Conservation (phyloP, 352 stramenopile species). For the Phytophthora rubi region DNA sequence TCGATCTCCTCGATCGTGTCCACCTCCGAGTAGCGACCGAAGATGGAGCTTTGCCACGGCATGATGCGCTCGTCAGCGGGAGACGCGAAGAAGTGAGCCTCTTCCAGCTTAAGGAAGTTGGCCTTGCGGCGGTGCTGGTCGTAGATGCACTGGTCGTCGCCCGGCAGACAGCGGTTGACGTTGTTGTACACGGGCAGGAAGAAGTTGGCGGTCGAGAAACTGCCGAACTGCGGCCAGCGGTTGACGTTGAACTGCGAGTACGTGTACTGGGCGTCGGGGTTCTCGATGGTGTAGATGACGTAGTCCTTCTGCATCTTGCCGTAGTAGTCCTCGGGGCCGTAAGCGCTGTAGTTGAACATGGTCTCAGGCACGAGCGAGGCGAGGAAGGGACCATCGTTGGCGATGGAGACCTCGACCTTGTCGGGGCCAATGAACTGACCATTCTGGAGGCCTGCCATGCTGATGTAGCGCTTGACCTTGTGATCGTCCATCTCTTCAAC, state of each 20-base stretch:
- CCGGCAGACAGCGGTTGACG: constrained; percentile 11
- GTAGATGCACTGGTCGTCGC: constrained; percentile 10
- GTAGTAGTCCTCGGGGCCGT: constrained; percentile 23
- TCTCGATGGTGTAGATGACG: constrained; percentile 34
- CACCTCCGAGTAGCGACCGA: constrained; percentile 50
- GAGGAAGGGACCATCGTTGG: neutral
- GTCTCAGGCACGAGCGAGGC: constrained; percentile 25
- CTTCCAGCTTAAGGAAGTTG: constrained; percentile 45
- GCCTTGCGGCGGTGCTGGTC: constrained; percentile 34
- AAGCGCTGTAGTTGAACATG: constrained; percentile 35
- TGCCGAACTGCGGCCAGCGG: constrained; percentile 6
- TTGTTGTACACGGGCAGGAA: constrained; percentile 26
- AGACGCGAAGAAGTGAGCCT: constrained; percentile 50
- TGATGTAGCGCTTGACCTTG: constrained; percentile 51
- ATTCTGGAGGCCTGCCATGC: constrained; percentile 49
- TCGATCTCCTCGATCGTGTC: constrained; percentile 32
- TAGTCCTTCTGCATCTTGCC: constrained; percentile 53
- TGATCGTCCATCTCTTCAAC: constrained; percentile 63
- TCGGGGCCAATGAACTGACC: constrained; percentile 60
- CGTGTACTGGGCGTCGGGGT: constrained; percentile 36
- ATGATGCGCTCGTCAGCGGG: constrained; percentile 36
- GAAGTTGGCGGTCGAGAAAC: constrained; percentile 9
- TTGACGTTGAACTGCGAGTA: constrained; percentile 41
- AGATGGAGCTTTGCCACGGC: constrained; percentile 46
- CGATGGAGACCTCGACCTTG: constrained; percentile 24